Conservation (phyloP, 140 eudicot genomes). For the Ambrosia hybrid region DNA sequence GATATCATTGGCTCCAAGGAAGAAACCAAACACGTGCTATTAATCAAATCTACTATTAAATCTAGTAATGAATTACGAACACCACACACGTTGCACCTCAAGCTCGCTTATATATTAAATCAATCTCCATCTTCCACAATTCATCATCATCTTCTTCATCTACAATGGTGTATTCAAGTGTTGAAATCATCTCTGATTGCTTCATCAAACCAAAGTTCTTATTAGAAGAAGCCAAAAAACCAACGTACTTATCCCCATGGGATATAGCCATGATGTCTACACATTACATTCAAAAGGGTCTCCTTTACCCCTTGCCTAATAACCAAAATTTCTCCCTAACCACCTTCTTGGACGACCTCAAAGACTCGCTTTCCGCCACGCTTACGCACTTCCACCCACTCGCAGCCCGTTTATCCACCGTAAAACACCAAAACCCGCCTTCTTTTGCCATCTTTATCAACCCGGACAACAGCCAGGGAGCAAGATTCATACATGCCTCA, state of each 20-base stretch:
- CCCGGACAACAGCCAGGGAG: constrained; percentile 49
- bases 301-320: constrained; percentile 35
- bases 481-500: constrained; percentile 17
- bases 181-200: constrained; percentile 48
- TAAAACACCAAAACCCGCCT: constrained; percentile 30
- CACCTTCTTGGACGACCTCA: constrained; percentile 40
- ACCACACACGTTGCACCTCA: too few relatives aligned
- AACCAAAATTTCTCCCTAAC: constrained; percentile 26
- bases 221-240: constrained; percentile 43
- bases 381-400: constrained; percentile 51
- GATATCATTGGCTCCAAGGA: too few relatives aligned
- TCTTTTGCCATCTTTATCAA: constrained; percentile 25
- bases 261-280: constrained; percentile 38
- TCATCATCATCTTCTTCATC: neutral
- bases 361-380: constrained; percentile 43
- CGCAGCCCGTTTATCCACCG: constrained; percentile 49
- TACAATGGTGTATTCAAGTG: constrained; percentile 27
- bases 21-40: too few relatives aligned
- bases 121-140: too few relatives aligned
- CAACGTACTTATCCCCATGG: constrained; percentile 52
- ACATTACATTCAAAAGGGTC: constrained; percentile 58
- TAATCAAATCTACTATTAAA: too few relatives aligned
- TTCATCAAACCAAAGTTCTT: constrained; percentile 41
- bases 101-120: too few relatives aligned
- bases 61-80: too few relatives aligned